Percentiles rank a stretch among this genome's conserved stretches.
Conservation (phyloP, 257 asterid genomes). For the Penstemon barbatus region DNA sequence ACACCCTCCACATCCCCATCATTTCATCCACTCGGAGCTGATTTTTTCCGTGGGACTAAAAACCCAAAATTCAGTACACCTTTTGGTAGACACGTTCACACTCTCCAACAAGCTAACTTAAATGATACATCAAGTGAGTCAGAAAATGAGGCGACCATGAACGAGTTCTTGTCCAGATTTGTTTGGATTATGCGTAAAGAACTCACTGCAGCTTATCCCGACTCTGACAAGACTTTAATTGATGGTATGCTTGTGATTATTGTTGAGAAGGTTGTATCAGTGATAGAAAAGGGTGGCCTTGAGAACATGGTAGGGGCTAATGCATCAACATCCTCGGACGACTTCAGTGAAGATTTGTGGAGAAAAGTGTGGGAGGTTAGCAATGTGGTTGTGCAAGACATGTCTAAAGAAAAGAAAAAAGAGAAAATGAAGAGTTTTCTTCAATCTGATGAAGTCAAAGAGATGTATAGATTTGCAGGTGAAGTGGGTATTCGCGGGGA, state of each 20-base stretch:
- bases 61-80: slow-evolving; percentile 11
- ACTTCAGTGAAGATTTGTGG: slow-evolving; percentile 87
- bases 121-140: slow-evolving; percentile 31
- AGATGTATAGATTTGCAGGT: slow-evolving; percentile 85
- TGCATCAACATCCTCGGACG: slow-evolving; percentile 38
- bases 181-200: slow-evolving; percentile 86
- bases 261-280: slow-evolving; percentile 60
- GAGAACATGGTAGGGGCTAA: slow-evolving; percentile 43
- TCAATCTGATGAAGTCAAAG: slow-evolving; percentile 88
- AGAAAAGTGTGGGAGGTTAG: slow-evolving; percentile 82
- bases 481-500: slow-evolving; percentile 92
- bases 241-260: slow-evolving; percentile 78
- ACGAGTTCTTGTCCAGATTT: slow-evolving; percentile 80
- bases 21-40: slow-evolving; percentile 20
- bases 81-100: slow-evolving; percentile 39
- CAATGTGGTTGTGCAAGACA: slow-evolving; percentile 66
- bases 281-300: slow-evolving; percentile 68
- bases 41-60: slow-evolving; percentile 7
- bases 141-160: slow-evolving; percentile 53
- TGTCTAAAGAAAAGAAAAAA: slow-evolving; percentile 80
- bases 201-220: slow-evolving; percentile 61
- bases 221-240: slow-evolving; percentile 58
- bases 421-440: slow-evolving; percentile 84
- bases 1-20: slow-evolving; percentile 21
- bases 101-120: slow-evolving; percentile 30